Evolutionary conservation across 2,329 filamentous ascomycete genomes (phyloP).

Genomic region (Ceratocystiopsis brevicomis): DNA sequence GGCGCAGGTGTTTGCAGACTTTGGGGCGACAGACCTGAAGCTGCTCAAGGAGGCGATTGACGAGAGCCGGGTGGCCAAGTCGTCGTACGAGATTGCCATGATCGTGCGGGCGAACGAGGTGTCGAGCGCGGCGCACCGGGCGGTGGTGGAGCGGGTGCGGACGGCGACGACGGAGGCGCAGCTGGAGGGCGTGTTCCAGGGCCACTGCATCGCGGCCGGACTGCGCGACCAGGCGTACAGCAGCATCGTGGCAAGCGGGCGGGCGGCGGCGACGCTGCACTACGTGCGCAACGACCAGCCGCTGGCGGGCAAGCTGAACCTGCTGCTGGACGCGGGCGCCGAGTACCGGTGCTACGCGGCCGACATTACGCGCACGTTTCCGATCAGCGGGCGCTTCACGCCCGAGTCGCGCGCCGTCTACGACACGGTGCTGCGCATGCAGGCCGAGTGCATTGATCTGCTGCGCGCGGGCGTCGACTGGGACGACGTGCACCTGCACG

Average conservation of each 20-base stretch:
- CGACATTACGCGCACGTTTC: slow-evolving; percentile 68
- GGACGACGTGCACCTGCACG: slow-evolving; percentile 64
- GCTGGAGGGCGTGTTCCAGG: slow-evolving; percentile 63
- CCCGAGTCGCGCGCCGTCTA: slow-evolving; percentile 57
- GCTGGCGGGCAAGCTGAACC: slow-evolving; percentile 51
- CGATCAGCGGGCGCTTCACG: slow-evolving; percentile 53
- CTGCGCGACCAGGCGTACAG: slow-evolving; percentile 74
- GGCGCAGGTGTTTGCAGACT: slow-evolving; percentile 50
- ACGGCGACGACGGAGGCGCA: slow-evolving; percentile 60
- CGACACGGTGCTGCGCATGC: slow-evolving; percentile 72
- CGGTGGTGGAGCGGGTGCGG: slow-evolving; percentile 40
- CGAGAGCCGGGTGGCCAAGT: slow-evolving; percentile 50
- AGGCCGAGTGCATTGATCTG: slow-evolving; percentile 53
- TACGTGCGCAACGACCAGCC: slow-evolving; percentile 65
- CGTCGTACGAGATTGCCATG: slow-evolving; percentile 54
- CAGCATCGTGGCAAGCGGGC: slow-evolving; percentile 66
- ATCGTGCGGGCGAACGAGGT: slow-evolving; percentile 55
- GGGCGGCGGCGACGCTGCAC: slow-evolving; percentile 68
- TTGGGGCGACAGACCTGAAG: slow-evolving; percentile 41
- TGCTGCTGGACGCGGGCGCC: slow-evolving; percentile 69
- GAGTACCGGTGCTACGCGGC: slow-evolving; percentile 58
- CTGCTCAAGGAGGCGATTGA: slow-evolving; percentile 46
- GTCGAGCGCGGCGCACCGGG: slow-evolving; percentile 46
- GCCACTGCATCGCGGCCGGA: slow-evolving; percentile 54
- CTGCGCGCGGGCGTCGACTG: slow-evolving; percentile 59